Evolutionary conservation across 352 stramenopile species (phyloP).

Genomic region (Pythium oligandrum): DNA sequence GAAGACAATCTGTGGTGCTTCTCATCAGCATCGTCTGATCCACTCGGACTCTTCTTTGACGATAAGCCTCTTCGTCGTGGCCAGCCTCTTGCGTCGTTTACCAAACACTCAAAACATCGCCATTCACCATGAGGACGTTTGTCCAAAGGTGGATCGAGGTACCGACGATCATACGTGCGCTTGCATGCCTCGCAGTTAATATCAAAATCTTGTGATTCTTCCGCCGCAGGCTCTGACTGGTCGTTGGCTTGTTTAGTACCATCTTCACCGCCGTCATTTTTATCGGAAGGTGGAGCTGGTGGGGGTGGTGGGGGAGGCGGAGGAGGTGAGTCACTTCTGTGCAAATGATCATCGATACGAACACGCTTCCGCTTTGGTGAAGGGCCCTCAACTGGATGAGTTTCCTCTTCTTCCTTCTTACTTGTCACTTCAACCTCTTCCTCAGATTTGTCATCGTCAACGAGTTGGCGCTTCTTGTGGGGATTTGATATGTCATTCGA

Average conservation of each 20-base stretch:
- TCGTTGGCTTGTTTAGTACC: too few species aligned
- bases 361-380: too few species aligned
- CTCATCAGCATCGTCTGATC: not conserved
- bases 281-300: too few species aligned
- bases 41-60: slow-evolving; percentile 3
- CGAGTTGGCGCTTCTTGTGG: slow-evolving; percentile 14
- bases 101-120: slow-evolving; percentile 85
- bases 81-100: slow-evolving; percentile 83
- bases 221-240: too few species aligned
- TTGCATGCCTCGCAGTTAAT: slow-evolving; percentile 76
- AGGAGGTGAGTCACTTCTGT: too few species aligned
- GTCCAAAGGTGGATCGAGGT: slow-evolving; percentile 74
- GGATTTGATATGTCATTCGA: not conserved
- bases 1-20: slow-evolving; percentile 41
- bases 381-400: too few species aligned
- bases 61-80: slow-evolving; percentile 34
- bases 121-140: slow-evolving; percentile 73
- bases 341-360: too few species aligned
- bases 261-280: not conserved
- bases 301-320: too few species aligned
- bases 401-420: too few species aligned
- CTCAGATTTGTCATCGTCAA: slow-evolving; percentile 7
- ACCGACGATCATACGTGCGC: slow-evolving; percentile 80
- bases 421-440: not conserved
- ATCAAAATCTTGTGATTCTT: slow-evolving; percentile 46